A percentile compares a stretch with the other conserved stretches of the same genome.
Evolutionary conservation across 306 rosid species (phyloP).

Genomic region (Heteromeles arbutifolia): DNA sequence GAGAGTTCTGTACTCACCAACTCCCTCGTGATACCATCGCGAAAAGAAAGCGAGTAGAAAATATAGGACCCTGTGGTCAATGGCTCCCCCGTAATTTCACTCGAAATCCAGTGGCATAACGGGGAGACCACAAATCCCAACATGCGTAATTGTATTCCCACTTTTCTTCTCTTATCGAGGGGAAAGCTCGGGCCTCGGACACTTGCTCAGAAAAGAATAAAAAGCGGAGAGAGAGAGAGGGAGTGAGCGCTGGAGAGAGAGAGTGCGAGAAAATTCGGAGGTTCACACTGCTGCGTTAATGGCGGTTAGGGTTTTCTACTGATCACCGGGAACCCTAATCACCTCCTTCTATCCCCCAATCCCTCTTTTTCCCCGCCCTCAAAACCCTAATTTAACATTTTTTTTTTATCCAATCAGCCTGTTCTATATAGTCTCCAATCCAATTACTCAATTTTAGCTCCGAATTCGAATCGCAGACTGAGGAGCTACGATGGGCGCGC

Average conservation of each 20-base stretch:
- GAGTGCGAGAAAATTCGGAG: conserved; percentile 23
- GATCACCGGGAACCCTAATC: conserved; percentile 37
- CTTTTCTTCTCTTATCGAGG: conserved; percentile 25
- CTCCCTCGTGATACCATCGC: conserved; percentile 17
- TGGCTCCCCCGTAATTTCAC: conserved; percentile 24
- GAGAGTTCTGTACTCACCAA: not conserved
- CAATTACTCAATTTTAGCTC: not conserved
- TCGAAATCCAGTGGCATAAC: conserved; percentile 13
- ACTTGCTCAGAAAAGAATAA: conserved; percentile 32
- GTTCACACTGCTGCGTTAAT: conserved; percentile 41
- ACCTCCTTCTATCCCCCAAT: conserved; percentile 24
- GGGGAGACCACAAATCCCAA: conserved; percentile 7
- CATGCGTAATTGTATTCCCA: conserved; percentile 26
- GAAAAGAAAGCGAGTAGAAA: conserved; percentile 28
- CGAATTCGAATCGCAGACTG: conserved; percentile 23
- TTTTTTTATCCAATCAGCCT: not conserved
- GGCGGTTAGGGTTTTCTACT: conserved; percentile 84
- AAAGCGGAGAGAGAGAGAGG: conserved; percentile 19
- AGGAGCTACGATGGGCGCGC: conserved; percentile 70
- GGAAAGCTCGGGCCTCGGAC: conserved; percentile 32
- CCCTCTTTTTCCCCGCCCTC: conserved; percentile 24
- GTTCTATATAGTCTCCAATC: conserved; percentile 2
- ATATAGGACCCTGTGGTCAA: conserved; percentile 8
- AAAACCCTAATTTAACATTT: conserved; percentile 61
- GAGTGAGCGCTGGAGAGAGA: conserved; percentile 10